Evolutionary conservation across 768 basidiomycete genomes (phyloP).

Genomic region (Leccinum truebloodii): DNA sequence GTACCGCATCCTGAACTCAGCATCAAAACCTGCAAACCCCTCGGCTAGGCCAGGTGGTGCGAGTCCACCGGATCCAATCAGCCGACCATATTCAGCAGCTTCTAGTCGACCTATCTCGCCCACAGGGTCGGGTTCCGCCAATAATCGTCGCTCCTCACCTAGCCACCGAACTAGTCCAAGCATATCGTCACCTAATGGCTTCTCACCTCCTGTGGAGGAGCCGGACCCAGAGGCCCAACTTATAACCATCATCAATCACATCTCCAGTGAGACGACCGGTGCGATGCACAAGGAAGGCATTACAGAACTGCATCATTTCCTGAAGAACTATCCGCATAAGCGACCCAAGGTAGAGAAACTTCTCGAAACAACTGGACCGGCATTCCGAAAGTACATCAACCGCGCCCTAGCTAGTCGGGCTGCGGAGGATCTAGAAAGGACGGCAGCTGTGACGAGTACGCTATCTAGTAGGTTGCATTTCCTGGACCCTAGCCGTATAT

Average conservation of each 20-base stretch:
- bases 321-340: slow-evolving; percentile 89
- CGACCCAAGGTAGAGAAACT: slow-evolving; percentile 81
- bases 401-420: slow-evolving; percentile 85
- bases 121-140: slow-evolving; percentile 58
- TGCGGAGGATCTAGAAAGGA: slow-evolving; percentile 82
- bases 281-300: slow-evolving; percentile 93
- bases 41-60: slow-evolving; percentile 22
- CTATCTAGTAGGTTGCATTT: slow-evolving; percentile 62
- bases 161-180: slow-evolving; percentile 72
- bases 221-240: slow-evolving; percentile 87
- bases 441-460: slow-evolving; percentile 80
- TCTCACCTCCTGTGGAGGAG: slow-evolving; percentile 64
- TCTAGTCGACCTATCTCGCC: slow-evolving; percentile 75
- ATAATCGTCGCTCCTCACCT: slow-evolving; percentile 54
- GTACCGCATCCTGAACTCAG: slow-evolving; percentile 84
- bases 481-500: not conserved
- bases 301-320: slow-evolving; percentile 89
- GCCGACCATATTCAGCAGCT: slow-evolving; percentile 54
- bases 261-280: slow-evolving; percentile 85
- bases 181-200: slow-evolving; percentile 58
- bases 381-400: slow-evolving; percentile 90
- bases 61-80: slow-evolving; percentile 38
- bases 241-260: slow-evolving; percentile 80
- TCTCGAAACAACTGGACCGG: slow-evolving; percentile 84
- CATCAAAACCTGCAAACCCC: slow-evolving; percentile 43